These are phyloP conservation scores for Boletus fagicola DNA, from an alignment of 768 basidiomycete species.

Conservation along the genomic window DNA sequence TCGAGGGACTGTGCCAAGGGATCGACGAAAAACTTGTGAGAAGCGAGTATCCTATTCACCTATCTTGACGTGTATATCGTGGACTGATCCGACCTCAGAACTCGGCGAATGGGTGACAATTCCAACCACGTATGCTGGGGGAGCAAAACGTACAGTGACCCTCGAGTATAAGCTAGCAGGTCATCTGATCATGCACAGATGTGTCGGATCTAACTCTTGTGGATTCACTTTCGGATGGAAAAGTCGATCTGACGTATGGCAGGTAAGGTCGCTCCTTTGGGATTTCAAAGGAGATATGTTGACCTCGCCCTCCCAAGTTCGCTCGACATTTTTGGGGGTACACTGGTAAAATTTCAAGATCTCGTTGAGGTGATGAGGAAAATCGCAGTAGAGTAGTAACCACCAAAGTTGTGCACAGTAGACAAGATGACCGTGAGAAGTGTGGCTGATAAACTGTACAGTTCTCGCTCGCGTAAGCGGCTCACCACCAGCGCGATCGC, in stretches of 20 bases:
- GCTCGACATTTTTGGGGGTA: constrained; percentile 71
- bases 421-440: constrained; percentile 30
- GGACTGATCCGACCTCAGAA: constrained; percentile 43
- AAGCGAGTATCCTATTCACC: constrained; percentile 45
- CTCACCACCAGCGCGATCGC: constrained; percentile 28
- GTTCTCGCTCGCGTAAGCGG: constrained; percentile 34
- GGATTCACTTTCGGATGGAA: constrained; percentile 73
- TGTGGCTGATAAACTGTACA: constrained; percentile 46
- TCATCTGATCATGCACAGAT: constrained; percentile 44
- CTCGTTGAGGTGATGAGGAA: constrained; percentile 36
- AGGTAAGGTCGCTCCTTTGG: constrained; percentile 27
- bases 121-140: constrained; percentile 96
- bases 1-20: constrained; percentile 95
- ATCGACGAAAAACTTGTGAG: constrained; percentile 87
- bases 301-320: constrained; percentile 39
- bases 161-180: not conserved
- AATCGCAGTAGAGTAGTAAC: not conserved
- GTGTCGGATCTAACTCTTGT: constrained; percentile 81
- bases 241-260: constrained; percentile 49
- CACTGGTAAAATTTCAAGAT: constrained; percentile 58
- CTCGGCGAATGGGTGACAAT: constrained; percentile 90
- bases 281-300: not conserved
- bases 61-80: not conserved
- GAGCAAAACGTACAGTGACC: constrained; percentile 69
- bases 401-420: not conserved